Evolutionary conservation across 768 basidiomycete genomes (phyloP).

Genomic region (Fomitopsis serialis): DNA sequence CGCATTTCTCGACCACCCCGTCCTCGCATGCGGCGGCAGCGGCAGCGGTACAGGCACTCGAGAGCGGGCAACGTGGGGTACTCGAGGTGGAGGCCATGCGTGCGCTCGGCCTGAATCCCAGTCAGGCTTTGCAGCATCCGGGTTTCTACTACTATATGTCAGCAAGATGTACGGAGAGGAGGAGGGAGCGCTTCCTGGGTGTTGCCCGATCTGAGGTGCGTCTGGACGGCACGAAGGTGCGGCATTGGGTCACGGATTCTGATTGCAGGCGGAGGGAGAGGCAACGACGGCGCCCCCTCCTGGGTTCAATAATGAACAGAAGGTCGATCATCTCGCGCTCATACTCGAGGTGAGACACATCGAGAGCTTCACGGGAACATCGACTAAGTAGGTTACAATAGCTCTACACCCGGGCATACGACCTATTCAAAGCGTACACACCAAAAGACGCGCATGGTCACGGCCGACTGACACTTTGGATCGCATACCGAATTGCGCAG

Average conservation of each 20-base stretch:
- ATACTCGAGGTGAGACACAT: constrained; percentile 63
- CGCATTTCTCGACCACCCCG: constrained; percentile 40
- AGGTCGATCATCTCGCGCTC: constrained; percentile 81
- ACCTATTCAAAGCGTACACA: constrained; percentile 80
- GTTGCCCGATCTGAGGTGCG: constrained; percentile 54
- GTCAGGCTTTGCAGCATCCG: constrained; percentile 81
- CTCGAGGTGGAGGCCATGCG: constrained; percentile 57
- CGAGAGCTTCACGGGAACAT: background rate
- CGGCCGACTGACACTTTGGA: constrained; percentile 79
- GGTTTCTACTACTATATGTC: constrained; percentile 92
- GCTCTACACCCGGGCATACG: constrained; percentile 94
- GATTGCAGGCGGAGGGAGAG: background rate
- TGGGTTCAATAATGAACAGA: constrained; percentile 85
- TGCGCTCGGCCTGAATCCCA: constrained; percentile 69
- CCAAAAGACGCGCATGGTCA: constrained; percentile 45
- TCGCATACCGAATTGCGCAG: constrained; percentile 86
- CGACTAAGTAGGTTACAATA: constrained; percentile 23
- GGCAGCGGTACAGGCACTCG: constrained; percentile 18
- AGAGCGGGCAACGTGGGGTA: constrained; percentile 18
- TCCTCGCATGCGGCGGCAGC: constrained; percentile 19
- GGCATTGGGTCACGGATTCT: no score
- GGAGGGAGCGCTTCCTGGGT: constrained; percentile 61
- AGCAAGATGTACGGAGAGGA: constrained; percentile 76
- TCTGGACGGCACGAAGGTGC: background rate
- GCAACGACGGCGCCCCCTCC: constrained; percentile 37